A percentile compares a stretch with the other conserved stretches of the same genome.
These are phyloP conservation scores for Nidularia sp. DNA, from an alignment of 768 basidiomycete genomes.

Conservation along the genomic window DNA sequence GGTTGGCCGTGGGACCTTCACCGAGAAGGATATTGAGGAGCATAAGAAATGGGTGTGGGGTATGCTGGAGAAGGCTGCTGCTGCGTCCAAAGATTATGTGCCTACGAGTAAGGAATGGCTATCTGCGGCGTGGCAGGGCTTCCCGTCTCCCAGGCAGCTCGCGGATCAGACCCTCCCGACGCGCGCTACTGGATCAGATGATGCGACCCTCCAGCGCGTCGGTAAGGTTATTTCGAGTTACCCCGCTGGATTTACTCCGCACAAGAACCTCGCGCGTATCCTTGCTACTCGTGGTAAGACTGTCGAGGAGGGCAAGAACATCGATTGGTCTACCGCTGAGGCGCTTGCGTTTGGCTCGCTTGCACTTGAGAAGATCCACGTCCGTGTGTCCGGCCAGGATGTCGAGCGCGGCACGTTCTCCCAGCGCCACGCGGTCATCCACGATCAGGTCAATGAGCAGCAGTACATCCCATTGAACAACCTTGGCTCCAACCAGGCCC, in stretches of 20 bases:
- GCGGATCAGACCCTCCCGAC: slow-evolving; percentile 92
- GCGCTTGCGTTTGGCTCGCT: slow-evolving; percentile 94
- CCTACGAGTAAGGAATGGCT: slow-evolving; percentile 97
- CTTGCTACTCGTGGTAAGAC: slow-evolving; percentile 83
- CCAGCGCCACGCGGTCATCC: slow-evolving; percentile 94
- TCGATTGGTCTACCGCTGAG: slow-evolving; percentile 99
- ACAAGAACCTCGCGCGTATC: slow-evolving; percentile 93
- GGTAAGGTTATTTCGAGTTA: slow-evolving; percentile 85
- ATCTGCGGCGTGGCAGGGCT: slow-evolving; percentile 96
- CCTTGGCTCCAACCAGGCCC: slow-evolving; percentile 83
- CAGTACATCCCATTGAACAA: slow-evolving; percentile 90
- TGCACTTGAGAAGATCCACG: slow-evolving; percentile 88
- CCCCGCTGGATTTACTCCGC: slow-evolving; percentile 81
- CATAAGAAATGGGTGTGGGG: slow-evolving; percentile 99
- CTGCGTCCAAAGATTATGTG: slow-evolving; percentile 92
- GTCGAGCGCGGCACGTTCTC: slow-evolving; percentile 99
- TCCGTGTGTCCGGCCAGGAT: slow-evolving; percentile 95
- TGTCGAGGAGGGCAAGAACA: slow-evolving; percentile 85
- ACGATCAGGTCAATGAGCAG: slow-evolving; percentile 90
- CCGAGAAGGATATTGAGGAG: slow-evolving; percentile 93
- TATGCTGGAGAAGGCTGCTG: slow-evolving; percentile 95
- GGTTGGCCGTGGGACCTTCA: slow-evolving; percentile 88
- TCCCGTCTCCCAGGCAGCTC: slow-evolving; percentile 95
- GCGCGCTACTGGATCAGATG: slow-evolving; percentile 78
- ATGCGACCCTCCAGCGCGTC: slow-evolving; percentile 72